A percentile compares a stretch with the other conserved stretches of the same genome.
Evolutionary conservation across 805 yeast genomes (phyloP).

Genomic region (Wickerhamiella domercqiae): DNA sequence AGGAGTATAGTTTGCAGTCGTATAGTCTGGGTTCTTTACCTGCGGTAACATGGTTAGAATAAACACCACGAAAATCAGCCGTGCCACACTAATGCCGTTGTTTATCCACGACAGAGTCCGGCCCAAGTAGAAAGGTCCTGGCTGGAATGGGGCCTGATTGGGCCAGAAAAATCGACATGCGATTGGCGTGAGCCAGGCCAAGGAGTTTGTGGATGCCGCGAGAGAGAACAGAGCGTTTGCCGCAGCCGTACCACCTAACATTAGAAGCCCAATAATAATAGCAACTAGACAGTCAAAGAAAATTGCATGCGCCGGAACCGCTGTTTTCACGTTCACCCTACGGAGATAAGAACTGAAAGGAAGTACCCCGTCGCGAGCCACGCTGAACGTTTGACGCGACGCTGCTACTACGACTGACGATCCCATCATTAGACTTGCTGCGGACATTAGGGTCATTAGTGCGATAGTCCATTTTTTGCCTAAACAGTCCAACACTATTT

Average conservation of each 20-base stretch:
- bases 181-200: slow-evolving; percentile 50
- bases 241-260: slow-evolving; percentile 43
- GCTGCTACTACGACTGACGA: slow-evolving; percentile 46
- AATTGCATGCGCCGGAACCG: slow-evolving; percentile 56
- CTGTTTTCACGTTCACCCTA: slow-evolving; percentile 36
- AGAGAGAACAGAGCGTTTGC: slow-evolving; percentile 51
- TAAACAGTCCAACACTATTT: slow-evolving; percentile 43
- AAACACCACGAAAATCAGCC: slow-evolving; percentile 36
- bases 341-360: slow-evolving; percentile 44
- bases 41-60: slow-evolving; percentile 48
- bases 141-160: slow-evolving; percentile 31
- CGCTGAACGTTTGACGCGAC: slow-evolving; percentile 61
- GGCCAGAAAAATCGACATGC: slow-evolving; percentile 29
- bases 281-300: slow-evolving; percentile 35
- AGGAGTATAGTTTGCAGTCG: slow-evolving; percentile 53
- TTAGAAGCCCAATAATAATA: slow-evolving; percentile 39
- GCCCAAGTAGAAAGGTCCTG: slow-evolving; percentile 57
- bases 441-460: slow-evolving; percentile 40
- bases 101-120: slow-evolving; percentile 29
- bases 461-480: slow-evolving; percentile 54
- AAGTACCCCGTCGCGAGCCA: slow-evolving; percentile 61
- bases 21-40: slow-evolving; percentile 22
- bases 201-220: slow-evolving; percentile 44
- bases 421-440: slow-evolving; percentile 55
- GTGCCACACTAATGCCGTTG: slow-evolving; percentile 33